Evolutionary conservation across 2,329 filamentous ascomycete genomes (phyloP).

Genomic region (Colletotrichum echinochloae): DNA sequence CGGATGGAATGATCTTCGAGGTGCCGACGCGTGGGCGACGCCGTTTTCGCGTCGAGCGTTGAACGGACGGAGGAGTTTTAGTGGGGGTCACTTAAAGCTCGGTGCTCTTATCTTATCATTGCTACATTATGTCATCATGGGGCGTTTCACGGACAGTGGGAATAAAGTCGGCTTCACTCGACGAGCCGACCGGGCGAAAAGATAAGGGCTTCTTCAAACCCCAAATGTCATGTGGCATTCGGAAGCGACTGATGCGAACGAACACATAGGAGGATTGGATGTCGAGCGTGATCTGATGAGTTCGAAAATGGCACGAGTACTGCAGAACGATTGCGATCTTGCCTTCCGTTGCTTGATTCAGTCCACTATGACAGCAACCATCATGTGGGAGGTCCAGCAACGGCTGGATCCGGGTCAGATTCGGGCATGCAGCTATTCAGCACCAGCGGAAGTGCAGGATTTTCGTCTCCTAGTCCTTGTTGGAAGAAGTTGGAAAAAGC

Average conservation of each 20-base stretch:
- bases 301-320: neutral
- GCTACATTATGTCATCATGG: slow-evolving; percentile 22
- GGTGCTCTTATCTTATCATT: slow-evolving; percentile 17
- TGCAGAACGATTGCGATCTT: slow-evolving; percentile 3
- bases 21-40: slow-evolving; percentile 32
- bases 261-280: neutral
- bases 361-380: neutral
- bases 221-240: too few species aligned
- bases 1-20: slow-evolving; percentile 21
- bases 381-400: slow-evolving; percentile 1
- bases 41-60: slow-evolving; percentile 33
- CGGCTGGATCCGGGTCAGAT: slow-evolving; percentile 15
- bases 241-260: neutral
- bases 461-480: neutral
- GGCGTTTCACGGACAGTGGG: neutral
- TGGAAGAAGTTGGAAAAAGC: neutral
- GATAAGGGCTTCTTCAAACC: neutral
- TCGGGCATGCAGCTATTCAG: slow-evolving; percentile 29
- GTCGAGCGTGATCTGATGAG: neutral
- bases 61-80: slow-evolving; percentile 15
- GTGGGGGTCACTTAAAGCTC: slow-evolving; percentile 31
- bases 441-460: slow-evolving; percentile 13
- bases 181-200: neutral
- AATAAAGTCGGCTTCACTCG: neutral
- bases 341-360: neutral